Percentiles rank a stretch among this genome's conserved stretches.
Evolutionary conservation across 2,329 filamentous ascomycete species (phyloP).

Genomic region (Cladophialophora bantiana): DNA sequence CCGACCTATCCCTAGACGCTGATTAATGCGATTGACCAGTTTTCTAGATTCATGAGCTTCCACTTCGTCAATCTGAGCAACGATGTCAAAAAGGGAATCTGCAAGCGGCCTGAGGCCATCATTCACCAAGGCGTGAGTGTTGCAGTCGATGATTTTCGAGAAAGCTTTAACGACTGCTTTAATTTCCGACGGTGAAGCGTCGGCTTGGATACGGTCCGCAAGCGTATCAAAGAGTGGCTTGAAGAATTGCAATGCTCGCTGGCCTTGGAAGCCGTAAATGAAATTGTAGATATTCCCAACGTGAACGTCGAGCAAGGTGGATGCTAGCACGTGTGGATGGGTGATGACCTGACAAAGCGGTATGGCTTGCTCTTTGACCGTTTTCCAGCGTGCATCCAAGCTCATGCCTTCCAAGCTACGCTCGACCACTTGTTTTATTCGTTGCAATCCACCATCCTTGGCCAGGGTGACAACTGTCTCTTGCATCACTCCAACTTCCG

Average conservation of each 20-base stretch:
- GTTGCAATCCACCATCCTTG: constrained; percentile 4
- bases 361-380: constrained; percentile 4
- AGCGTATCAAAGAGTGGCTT: not conserved
- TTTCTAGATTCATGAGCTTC: not conserved
- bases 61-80: not conserved
- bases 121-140: constrained; percentile 2
- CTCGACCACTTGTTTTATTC: constrained; percentile 6
- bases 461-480: not conserved
- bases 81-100: not conserved
- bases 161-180: not conserved
- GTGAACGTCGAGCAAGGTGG: not conserved
- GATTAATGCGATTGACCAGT: constrained; percentile 1
- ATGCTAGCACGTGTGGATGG: not conserved
- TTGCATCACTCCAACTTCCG: constrained; percentile 1
- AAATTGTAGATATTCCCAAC: not conserved
- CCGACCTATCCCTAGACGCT: not conserved
- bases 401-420: constrained; percentile 1
- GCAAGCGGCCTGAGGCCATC: not conserved
- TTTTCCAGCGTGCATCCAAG: not conserved
- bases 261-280: constrained; percentile 1
- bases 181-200: not conserved
- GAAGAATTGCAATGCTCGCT: constrained; percentile 1
- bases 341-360: constrained; percentile 3
- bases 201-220: not conserved
- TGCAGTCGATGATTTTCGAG: constrained; percentile 5